phyloP scores from a whole-genome alignment of 805 yeast genomes.

The Brettanomyces sp. region DNA sequence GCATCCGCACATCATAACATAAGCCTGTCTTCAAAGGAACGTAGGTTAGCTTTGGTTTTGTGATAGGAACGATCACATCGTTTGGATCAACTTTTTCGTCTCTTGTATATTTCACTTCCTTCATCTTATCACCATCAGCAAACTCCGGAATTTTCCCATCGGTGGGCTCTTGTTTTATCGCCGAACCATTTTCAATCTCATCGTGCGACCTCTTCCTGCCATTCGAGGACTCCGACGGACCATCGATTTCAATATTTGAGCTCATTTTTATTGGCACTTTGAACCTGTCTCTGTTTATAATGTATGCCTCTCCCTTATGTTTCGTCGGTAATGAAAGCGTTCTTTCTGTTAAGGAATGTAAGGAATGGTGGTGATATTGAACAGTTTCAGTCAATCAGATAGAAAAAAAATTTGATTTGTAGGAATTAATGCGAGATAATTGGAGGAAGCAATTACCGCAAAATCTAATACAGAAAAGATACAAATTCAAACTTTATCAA shows the following conservation, averaged over 20 bases:
- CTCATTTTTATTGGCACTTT: slow-evolving; percentile 4
- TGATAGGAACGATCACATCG: slow-evolving; percentile 42
- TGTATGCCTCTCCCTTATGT: too few species aligned
- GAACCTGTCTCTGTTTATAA: too few species aligned
- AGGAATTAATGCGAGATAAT: background rate
- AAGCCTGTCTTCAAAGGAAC: slow-evolving; percentile 81
- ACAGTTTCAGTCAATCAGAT: too few species aligned
- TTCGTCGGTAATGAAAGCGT: too few species aligned
- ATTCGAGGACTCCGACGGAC: background rate
- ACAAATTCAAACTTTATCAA: background rate
- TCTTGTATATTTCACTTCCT: background rate
- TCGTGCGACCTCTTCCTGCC: slow-evolving; percentile 2
- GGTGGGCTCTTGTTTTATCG: background rate
- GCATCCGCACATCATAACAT: slow-evolving; percentile 94
- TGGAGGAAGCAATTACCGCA: background rate
- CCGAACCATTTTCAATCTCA: background rate
- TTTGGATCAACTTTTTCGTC: slow-evolving; percentile 2
- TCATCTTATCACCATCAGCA: background rate
- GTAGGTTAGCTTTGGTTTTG: slow-evolving; percentile 60
- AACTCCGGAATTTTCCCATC: background rate
- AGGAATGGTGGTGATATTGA: too few species aligned
- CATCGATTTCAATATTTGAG: slow-evolving; percentile 12
- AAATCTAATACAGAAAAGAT: background rate
- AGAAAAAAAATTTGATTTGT: background rate
- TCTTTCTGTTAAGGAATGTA: too few species aligned